Percentiles rank a stretch among this genome's conserved stretches.
Evolutionary conservation across 371 early-diverging fungal genomes (phyloP).

Genomic region (Mucor velutinosus): DNA sequence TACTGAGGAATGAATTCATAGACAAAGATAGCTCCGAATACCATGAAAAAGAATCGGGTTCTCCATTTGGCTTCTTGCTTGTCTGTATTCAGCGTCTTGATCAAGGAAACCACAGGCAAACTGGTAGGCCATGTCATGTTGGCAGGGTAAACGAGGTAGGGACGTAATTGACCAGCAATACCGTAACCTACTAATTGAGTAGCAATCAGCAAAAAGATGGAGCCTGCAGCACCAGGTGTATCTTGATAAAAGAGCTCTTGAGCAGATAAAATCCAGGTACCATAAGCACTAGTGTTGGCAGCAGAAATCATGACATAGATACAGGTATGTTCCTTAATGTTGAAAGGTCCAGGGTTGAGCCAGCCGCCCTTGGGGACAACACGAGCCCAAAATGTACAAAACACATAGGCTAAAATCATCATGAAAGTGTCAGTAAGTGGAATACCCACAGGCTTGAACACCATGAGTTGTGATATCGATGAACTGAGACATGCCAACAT

Average conservation of each 20-base stretch:
- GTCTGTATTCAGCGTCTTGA: constrained; percentile 70
- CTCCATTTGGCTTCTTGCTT: constrained; percentile 65
- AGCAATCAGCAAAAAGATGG: constrained; percentile 56
- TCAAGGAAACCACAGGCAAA: constrained; percentile 75
- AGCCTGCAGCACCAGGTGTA: constrained; percentile 45
- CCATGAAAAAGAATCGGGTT: constrained; percentile 55
- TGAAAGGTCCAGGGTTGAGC: constrained; percentile 52
- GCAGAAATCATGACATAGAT: constrained; percentile 44
- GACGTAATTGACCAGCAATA: constrained; percentile 77
- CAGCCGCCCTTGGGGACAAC: constrained; percentile 30
- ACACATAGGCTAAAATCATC: constrained; percentile 45
- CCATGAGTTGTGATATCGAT: constrained; percentile 44
- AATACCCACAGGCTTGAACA: constrained; percentile 45
- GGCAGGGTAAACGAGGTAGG: constrained; percentile 80
- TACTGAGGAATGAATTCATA: constrained; percentile 55
- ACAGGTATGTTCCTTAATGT: constrained; percentile 46
- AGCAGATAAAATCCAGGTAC: constrained; percentile 56
- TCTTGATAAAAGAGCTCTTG: constrained; percentile 55
- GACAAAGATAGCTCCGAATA: constrained; percentile 39
- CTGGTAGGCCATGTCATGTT: constrained; percentile 89
- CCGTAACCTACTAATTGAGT: constrained; percentile 85
- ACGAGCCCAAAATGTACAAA: constrained; percentile 36
- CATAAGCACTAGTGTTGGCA: constrained; percentile 47
- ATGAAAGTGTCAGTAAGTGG: constrained; percentile 45
- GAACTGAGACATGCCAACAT: constrained; percentile 38